Base-by-base conservation (phyloP, 1,139 yeast genomes). In the Nakaseomyces glabratus region DNA sequence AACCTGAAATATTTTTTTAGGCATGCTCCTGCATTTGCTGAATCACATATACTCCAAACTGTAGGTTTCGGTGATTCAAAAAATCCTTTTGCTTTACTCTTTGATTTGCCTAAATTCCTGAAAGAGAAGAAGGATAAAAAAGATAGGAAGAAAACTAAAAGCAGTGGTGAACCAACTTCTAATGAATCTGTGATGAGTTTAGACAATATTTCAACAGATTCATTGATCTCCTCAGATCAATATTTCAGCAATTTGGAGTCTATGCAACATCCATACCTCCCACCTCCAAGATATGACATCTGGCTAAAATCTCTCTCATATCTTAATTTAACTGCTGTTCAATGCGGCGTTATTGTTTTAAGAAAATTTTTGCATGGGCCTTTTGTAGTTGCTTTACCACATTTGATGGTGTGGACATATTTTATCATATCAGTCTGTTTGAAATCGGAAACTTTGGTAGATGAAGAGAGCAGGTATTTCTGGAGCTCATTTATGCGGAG, bases 61-160 rank as follows among this genome's bases (percentile, higher is more conserved):
- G 71, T 78, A 34, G 93, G 93, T 1, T 76, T 80, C 57, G 93
- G 93, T 20, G 81, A 78, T 50, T 68, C 82, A 3, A 66, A 68
- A 33, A 80, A 78, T 49, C 86, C 90, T 13, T 79, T 81, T 58
- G 84, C 88, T 3, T 72, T 76, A 47, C 53, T 81, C 13, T 81
- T 81, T 55, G 75, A 71, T 38, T 61, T 81, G 19, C 81, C 86
- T 1, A 81, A 77, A 49, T 82, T 79, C 7, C 60, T 81, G 40
- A 77, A 73, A 41, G 86, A 78, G 48, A 62, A 86, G 32, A 76
- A 71, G 44, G 86, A 77, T 40, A 75, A 78, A 41, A 80, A 79
- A 45, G 90, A 79, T 38, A 66, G 72, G 37, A 74, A 76, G 46
- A 65, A 76, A 33, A 72, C 73, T 17, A 53, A 56, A 28, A 45